Evolutionary conservation across 257 asterid species (phyloP).

Genomic region (Gardenia jasminoides): DNA sequence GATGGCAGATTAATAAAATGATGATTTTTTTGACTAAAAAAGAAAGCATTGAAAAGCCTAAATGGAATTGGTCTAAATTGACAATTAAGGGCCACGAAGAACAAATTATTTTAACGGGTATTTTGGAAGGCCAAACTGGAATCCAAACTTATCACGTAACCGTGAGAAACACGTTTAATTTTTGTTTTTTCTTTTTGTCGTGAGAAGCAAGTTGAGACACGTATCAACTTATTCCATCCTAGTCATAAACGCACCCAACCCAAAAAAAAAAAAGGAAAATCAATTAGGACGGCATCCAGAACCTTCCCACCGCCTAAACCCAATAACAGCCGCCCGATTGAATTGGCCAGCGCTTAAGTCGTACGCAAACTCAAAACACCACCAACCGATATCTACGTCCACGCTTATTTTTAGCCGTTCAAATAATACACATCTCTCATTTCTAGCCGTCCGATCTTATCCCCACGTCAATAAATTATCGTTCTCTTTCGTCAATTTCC

Average conservation of each 20-base stretch:
- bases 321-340: constrained; percentile 44
- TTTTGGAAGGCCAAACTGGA: no score
- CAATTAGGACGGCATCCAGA: constrained; percentile 24
- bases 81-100: no score
- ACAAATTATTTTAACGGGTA: no score
- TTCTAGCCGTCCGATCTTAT: constrained; percentile 42
- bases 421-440: constrained; percentile 9
- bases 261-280: no score
- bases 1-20: no score
- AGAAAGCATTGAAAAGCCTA: no score
- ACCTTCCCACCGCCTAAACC: constrained; percentile 23
- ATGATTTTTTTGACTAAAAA: no score
- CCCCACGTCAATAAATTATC: constrained; percentile 29
- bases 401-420: constrained; percentile 31
- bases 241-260: not conserved
- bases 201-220: constrained; percentile 30
- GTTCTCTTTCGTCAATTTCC: not conserved
- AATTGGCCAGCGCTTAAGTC: constrained; percentile 3
- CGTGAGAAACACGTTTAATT: not conserved
- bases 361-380: constrained; percentile 12
- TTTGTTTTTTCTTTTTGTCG: not conserved
- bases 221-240: constrained; percentile 14
- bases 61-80: no score
- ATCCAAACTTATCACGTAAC: not conserved
- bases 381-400: constrained; percentile 19